Evolutionary conservation across 106 monocot genomes (phyloP), one percentile per base, ranked within the genome.

Genomic region (Platanthera guangdongensis): DNA sequence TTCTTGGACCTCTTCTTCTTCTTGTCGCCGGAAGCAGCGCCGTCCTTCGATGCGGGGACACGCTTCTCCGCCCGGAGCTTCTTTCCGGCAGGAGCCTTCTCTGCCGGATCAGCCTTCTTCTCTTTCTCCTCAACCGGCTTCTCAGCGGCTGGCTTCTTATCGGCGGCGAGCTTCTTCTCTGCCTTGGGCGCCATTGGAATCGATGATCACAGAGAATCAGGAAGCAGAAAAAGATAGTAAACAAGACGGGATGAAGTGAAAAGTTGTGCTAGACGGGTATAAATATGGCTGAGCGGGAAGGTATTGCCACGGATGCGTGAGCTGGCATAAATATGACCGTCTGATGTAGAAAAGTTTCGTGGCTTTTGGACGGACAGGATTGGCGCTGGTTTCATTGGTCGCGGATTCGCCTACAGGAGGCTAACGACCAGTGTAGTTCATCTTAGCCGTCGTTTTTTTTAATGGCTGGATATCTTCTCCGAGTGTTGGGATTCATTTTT

Each of bases 1-100:
- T 87, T 86, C 89, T 82, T 86, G 46, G 68, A 60, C 85, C 68
- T 84, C 79, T 74, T 84, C 84, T 84, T 84, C 83, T 77, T 77
- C 52, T 78, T 81, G 54, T 76, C 84, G 47, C 71, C 48, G 9
- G 70, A 18, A 55, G 70, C 16, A 18, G 18, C 81, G 3, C 70
- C 76, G 13, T 83, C 83, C 49, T 83, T 83, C 25, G 83, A 75
- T 11, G 51, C 72, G 3, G 84, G 84, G 8, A 84, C 62, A 0
- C 80, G 73, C 68, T 84, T 84, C 84, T 80, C 84, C 9, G 84
- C 84, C 77, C 68, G 65, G 15, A 64, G 80, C 72, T 80, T 84
- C 84, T 84, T 84, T 14, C 76, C 84, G 0, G 80, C 84, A 8
- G 80, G 83, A 28, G 75, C 79, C 59, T 79, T 79, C 75, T 79